Conservation (phyloP, 768 basidiomycete species). For the Hebeloma cylindrosporum region DNA sequence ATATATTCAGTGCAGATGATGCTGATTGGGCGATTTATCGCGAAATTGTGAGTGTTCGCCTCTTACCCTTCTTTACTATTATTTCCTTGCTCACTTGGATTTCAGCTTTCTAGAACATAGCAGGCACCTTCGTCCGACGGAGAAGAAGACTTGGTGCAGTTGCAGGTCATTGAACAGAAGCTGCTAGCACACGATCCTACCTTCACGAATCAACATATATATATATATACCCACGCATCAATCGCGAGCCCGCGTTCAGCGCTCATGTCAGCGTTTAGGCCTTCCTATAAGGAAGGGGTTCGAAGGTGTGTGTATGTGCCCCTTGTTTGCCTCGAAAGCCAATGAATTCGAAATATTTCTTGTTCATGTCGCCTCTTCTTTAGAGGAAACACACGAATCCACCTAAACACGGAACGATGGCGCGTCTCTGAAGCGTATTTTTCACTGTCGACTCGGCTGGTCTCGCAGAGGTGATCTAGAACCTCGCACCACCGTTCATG, state of each 20-base stretch:
- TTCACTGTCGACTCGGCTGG: constrained; percentile 91
- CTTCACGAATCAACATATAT: constrained; percentile 75
- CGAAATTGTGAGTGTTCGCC: constrained; percentile 68
- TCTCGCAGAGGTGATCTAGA: constrained; percentile 87
- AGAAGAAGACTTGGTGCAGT: constrained; percentile 81
- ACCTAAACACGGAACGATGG: constrained; percentile 88
- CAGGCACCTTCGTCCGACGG: constrained; percentile 78
- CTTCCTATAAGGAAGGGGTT: constrained; percentile 77
- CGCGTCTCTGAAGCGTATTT: constrained; percentile 92
- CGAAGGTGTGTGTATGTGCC: constrained; percentile 46
- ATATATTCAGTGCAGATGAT: constrained; percentile 91
- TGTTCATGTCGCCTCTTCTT: neutral
- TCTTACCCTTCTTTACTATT: too few species aligned
- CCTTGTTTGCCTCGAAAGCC: neutral
- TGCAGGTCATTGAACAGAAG: constrained; percentile 76
- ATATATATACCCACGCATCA: constrained; percentile 86
- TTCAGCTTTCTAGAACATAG: constrained; percentile 52
- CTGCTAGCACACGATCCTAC: constrained; percentile 81
- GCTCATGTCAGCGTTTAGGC: constrained; percentile 82
- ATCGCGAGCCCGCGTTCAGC: constrained; percentile 77
- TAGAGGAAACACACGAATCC: constrained; percentile 70
- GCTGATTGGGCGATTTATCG: constrained; percentile 98
- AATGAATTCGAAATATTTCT: neutral
- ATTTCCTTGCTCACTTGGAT: neutral
- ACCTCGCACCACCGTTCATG: constrained; percentile 51